phyloP scores from a whole-genome alignment of 176 grass and related monocot genomes.

The Poa annua region DNA sequence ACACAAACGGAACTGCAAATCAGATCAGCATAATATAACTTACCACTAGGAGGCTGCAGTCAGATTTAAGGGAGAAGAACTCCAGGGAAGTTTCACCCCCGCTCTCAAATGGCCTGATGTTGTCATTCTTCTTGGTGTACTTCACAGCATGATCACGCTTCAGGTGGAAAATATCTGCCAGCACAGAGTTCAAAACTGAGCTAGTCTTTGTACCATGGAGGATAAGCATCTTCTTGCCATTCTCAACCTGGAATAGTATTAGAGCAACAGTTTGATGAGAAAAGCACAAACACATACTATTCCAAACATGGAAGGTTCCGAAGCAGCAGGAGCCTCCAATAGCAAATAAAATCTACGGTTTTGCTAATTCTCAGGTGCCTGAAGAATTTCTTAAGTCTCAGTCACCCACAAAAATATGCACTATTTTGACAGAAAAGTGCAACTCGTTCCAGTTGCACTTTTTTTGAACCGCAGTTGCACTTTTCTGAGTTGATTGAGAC shows the following conservation, averaged over 20 bases:
- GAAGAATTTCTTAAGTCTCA: no score
- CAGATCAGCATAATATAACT: slow-evolving; percentile 13
- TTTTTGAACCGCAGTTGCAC: no score
- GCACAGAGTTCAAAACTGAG: slow-evolving; percentile 64
- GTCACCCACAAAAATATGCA: no score
- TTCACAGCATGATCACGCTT: slow-evolving; percentile 85
- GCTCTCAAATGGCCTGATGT: slow-evolving; percentile 89
- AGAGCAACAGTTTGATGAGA: background rate
- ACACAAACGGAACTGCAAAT: slow-evolving; percentile 10
- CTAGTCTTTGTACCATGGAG: slow-evolving; percentile 93
- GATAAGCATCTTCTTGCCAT: slow-evolving; percentile 81
- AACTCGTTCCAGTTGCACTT: no score
- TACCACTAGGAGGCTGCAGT: slow-evolving; percentile 94
- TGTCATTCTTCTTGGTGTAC: slow-evolving; percentile 89
- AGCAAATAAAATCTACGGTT: no score
- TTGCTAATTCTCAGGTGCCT: no score
- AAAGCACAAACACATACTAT: background rate
- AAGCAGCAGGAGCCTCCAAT: background rate
- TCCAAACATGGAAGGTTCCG: background rate
- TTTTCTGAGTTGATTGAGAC: no score
- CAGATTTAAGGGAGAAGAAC: slow-evolving; percentile 93
- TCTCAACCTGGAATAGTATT: slow-evolving; percentile 70
- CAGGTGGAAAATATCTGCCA: slow-evolving; percentile 77
- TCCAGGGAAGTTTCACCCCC: slow-evolving; percentile 86
- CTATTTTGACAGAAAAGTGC: no score